Conservation (phyloP, 495 filamentous ascomycete genomes). For the Neurospora pannonica region DNA sequence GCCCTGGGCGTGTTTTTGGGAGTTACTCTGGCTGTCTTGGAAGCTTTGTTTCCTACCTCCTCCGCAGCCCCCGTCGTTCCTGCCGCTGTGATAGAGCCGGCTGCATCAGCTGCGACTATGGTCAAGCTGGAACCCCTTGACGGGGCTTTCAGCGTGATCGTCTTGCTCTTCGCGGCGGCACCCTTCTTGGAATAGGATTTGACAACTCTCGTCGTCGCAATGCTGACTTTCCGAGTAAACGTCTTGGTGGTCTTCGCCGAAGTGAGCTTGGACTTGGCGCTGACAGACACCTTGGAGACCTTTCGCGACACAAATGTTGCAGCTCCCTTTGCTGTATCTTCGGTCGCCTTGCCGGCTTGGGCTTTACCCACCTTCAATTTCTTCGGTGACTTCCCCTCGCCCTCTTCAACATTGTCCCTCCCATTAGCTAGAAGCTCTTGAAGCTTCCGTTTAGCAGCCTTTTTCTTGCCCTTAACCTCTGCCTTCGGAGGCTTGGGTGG, state of each 20-base stretch:
- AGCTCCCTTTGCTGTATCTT: constrained; percentile 18
- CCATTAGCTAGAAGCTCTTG: constrained; percentile 17
- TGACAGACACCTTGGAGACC: constrained; percentile 29
- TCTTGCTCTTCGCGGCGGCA: constrained; percentile 9
- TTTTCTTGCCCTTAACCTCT: constrained; percentile 20
- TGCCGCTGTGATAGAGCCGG: neutral
- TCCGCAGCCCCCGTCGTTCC: neutral
- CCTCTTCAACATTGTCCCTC: constrained; percentile 3
- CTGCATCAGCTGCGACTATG: constrained; percentile 15
- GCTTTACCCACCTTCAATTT: constrained; percentile 24
- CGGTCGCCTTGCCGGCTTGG: constrained; percentile 13
- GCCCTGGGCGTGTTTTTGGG: constrained; percentile 9
- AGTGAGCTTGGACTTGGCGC: constrained; percentile 12
- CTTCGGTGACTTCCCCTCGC: constrained; percentile 11
- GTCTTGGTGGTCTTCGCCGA: constrained; percentile 10
- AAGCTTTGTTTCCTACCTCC: neutral
- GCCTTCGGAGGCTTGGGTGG: constrained; percentile 26
- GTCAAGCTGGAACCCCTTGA: constrained; percentile 12
- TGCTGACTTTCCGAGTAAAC: constrained; percentile 5
- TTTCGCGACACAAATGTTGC: constrained; percentile 26
- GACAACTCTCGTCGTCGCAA: constrained; percentile 10
- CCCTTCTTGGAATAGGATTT: constrained; percentile 24
- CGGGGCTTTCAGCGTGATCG: constrained; percentile 1
- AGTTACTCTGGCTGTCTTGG: constrained; percentile 1
- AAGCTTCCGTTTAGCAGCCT: constrained; percentile 24